These are phyloP conservation scores for Solanum tacnaense DNA, from an alignment of 257 asterid genomes.

Conservation along the genomic window DNA sequence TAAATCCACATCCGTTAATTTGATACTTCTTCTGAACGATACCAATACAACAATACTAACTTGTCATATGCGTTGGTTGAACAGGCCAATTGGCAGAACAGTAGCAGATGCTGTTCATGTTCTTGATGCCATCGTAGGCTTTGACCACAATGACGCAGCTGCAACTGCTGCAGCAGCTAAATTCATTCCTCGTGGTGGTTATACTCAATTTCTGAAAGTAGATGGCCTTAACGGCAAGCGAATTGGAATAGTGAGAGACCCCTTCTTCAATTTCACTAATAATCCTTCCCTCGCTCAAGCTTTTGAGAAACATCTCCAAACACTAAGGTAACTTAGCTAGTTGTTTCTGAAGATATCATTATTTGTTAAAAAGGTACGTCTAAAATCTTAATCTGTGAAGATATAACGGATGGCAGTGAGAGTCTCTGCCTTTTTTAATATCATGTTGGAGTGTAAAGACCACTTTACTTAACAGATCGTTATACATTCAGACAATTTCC, in stretches of 20 bases:
- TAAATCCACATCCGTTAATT: not conserved
- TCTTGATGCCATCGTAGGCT: slow-evolving; percentile 45
- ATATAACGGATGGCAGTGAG: not conserved
- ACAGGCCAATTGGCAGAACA: slow-evolving; percentile 41
- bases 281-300: not conserved
- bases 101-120: slow-evolving; percentile 38
- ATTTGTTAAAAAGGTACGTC: not conserved
- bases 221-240: slow-evolving; percentile 37
- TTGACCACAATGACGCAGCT: slow-evolving; percentile 22
- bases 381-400: not conserved
- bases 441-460: not conserved
- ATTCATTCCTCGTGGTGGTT: slow-evolving; percentile 31
- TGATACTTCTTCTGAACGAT: not conserved
- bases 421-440: not conserved
- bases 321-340: slow-evolving; percentile 15
- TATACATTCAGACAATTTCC: not conserved
- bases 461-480: not conserved
- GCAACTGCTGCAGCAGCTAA: slow-evolving; percentile 22
- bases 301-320: slow-evolving; percentile 17
- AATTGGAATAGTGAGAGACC: slow-evolving; percentile 24
- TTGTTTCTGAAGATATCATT: not conserved
- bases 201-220: slow-evolving; percentile 25
- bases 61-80: not conserved
- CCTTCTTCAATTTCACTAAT: slow-evolving; percentile 10
- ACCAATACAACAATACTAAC: not conserved